Base-by-base conservation (phyloP, 345 rosid genomes). In the Acer yangbiense region DNA sequence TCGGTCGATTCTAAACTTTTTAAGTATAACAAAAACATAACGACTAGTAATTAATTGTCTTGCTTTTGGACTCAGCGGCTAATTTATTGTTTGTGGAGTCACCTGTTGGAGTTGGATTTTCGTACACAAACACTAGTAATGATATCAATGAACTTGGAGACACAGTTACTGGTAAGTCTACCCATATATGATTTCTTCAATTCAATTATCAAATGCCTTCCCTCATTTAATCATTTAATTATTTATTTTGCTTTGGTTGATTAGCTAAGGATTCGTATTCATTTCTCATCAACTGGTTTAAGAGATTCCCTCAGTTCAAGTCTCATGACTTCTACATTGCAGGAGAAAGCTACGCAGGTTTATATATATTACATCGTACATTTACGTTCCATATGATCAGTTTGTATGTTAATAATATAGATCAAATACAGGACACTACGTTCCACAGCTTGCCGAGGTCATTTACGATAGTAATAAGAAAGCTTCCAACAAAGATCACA, bases 281-380 rank as follows among this genome's bases (percentile, higher is more conserved):
- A 60, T 91, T 91, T 81, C 93, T 91, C 10, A 77, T 88, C 77
- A 88, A 89, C 79, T 87, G 93, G 95, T 86, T 91, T 78, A 77
- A 77, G 66, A 88, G 93, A 82, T 91, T 87, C 74, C 93, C 95
- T 10, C 93, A 91, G 62, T 89, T 69, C 85, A 87, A 86, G 73
- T 82, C 90, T 12, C 90, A 82, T 76, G 92, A 89, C 10, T 89
- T 89, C 78, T 86, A 82, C 84, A 87, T 89, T 65, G 63, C 90
- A 18, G 95, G 95, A 77, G 93, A 91, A 87, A 91, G 92, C 89
- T 91, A 91, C 27, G 95, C 88, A 60, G 93, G 95, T 90, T 81
- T 21, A 18, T 11, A 52, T 27, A 35, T 54, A 35, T 35, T 32
- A 32, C 39, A 35, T 35, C 39, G 6, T 35, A 35, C 39, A 35